phyloP scores from a whole-genome alignment of 2,329 filamentous ascomycete genomes.

The Aspergillus vadensis region DNA sequence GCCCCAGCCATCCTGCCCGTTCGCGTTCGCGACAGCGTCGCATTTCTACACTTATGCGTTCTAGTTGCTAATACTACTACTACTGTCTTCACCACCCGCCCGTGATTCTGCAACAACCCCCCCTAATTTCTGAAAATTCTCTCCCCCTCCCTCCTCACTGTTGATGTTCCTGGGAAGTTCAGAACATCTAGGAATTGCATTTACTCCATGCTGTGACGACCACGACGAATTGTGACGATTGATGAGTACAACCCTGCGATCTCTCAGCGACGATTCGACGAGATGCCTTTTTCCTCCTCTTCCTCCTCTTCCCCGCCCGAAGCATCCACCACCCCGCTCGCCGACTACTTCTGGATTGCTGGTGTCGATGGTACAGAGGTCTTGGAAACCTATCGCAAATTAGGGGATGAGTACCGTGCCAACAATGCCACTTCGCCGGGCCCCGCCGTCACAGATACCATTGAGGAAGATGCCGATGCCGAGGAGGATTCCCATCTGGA shows the following conservation, averaged over 20 bases:
- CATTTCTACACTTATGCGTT: slow-evolving; percentile 27
- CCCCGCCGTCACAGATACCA: slow-evolving; percentile 56
- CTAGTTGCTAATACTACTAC: slow-evolving; percentile 11
- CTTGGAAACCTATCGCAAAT: slow-evolving; percentile 45
- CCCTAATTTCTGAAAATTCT: slow-evolving; percentile 19
- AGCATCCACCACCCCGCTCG: slow-evolving; percentile 56
- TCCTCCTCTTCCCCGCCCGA: slow-evolving; percentile 37
- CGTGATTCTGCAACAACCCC: slow-evolving; percentile 11
- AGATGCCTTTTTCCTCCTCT: slow-evolving; percentile 33
- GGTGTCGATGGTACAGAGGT: slow-evolving; percentile 52
- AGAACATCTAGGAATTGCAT: slow-evolving; percentile 14
- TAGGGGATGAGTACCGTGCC: slow-evolving; percentile 46
- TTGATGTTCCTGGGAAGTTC: slow-evolving; percentile 17
- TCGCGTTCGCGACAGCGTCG: slow-evolving; percentile 23
- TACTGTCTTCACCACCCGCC: slow-evolving; percentile 14
- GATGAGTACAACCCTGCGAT: slow-evolving; percentile 25
- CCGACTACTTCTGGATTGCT: slow-evolving; percentile 68
- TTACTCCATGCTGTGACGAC: slow-evolving; percentile 26
- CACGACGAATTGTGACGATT: slow-evolving; percentile 28
- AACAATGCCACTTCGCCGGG: slow-evolving; percentile 38
- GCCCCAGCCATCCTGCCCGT: slow-evolving; percentile 9
- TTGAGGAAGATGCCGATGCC: slow-evolving; percentile 61
- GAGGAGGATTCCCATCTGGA: slow-evolving; percentile 47
- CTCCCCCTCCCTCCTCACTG: background rate
- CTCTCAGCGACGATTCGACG: slow-evolving; percentile 21